A percentile compares a stretch with the other conserved stretches of the same genome.
Evolutionary conservation across 768 basidiomycete genomes (phyloP).

Genomic region (Lyophyllum shimeji): DNA sequence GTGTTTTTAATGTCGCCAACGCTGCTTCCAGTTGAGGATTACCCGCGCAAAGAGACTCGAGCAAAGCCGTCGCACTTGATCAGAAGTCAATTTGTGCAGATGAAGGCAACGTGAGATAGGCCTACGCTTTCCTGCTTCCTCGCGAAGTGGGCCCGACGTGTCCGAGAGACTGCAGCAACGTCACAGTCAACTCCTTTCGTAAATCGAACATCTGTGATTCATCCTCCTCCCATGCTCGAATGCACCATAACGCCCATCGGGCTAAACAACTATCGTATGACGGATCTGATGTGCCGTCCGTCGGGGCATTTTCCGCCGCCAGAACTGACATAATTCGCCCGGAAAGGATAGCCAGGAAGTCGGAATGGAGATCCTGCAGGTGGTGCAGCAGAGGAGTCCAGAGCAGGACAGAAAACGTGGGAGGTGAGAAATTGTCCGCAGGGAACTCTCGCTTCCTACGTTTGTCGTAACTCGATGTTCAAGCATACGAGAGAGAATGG

Average conservation of each 20-base stretch:
- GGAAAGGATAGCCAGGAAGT: constrained; percentile 51
- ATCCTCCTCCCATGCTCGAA: constrained; percentile 37
- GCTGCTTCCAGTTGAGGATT: constrained; percentile 33
- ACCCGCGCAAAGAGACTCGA: constrained; percentile 39
- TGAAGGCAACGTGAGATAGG: not conserved
- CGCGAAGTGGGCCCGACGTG: constrained; percentile 26
- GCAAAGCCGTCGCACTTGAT: constrained; percentile 29
- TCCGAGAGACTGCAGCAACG: constrained; percentile 49
- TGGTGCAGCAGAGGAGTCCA: constrained; percentile 69
- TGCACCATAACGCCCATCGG: constrained; percentile 68
- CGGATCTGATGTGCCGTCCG: constrained; percentile 28
- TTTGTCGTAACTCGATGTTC: constrained; percentile 37
- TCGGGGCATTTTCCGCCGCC: constrained; percentile 11
- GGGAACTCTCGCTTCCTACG: constrained; percentile 56
- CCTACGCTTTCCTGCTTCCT: constrained; percentile 34
- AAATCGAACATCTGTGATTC: constrained; percentile 33
- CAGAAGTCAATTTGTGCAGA: not conserved
- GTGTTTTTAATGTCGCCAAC: constrained; percentile 20
- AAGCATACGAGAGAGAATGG: constrained; percentile 22
- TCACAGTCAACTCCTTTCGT: constrained; percentile 42
- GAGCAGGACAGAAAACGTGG: constrained; percentile 49
- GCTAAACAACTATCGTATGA: constrained; percentile 62
- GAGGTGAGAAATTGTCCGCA: constrained; percentile 45
- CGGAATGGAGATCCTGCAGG: constrained; percentile 53
- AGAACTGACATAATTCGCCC: constrained; percentile 42